A percentile compares a stretch with the other conserved stretches of the same genome.
Evolutionary conservation across 345 rosid genomes (phyloP).

Genomic region (Punica granatum): DNA sequence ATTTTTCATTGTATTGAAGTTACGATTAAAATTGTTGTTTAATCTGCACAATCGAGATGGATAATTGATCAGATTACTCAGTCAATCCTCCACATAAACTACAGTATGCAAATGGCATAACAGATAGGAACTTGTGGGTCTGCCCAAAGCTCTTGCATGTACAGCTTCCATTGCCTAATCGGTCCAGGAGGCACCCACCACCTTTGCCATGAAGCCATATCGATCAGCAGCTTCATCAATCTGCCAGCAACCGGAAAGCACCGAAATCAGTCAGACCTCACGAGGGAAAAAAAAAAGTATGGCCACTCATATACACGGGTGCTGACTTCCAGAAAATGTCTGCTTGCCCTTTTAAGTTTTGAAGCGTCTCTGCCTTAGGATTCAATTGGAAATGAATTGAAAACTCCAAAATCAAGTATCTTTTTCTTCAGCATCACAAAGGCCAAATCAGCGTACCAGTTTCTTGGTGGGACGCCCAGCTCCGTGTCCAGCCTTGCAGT

Average conservation of each 20-base stretch:
- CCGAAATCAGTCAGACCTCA: background rate
- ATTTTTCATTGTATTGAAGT: background rate
- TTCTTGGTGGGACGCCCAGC: conserved; percentile 87
- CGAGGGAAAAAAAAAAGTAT: background rate
- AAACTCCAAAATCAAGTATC: too few species aligned
- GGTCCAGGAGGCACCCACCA: conserved; percentile 62
- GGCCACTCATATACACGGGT: too few species aligned
- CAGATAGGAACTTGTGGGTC: too few species aligned
- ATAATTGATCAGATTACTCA: background rate
- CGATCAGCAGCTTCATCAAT: conserved; percentile 84
- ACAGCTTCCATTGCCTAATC: conserved; percentile 24
- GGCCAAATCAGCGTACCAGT: conserved; percentile 28
- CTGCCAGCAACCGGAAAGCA: conserved; percentile 24
- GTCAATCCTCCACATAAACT: background rate
- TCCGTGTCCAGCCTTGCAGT: conserved; percentile 92
- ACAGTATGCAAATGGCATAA: background rate
- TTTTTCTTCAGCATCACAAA: background rate
- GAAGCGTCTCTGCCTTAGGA: background rate
- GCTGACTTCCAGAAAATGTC: too few species aligned
- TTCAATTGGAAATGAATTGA: background rate
- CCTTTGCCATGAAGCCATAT: conserved; percentile 75
- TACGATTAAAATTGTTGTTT: background rate
- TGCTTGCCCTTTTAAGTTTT: too few species aligned
- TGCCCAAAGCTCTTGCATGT: too few species aligned
- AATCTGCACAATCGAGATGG: background rate